Base-by-base conservation (phyloP, 495 filamentous ascomycete species). In the Penicillium pancosmium region DNA sequence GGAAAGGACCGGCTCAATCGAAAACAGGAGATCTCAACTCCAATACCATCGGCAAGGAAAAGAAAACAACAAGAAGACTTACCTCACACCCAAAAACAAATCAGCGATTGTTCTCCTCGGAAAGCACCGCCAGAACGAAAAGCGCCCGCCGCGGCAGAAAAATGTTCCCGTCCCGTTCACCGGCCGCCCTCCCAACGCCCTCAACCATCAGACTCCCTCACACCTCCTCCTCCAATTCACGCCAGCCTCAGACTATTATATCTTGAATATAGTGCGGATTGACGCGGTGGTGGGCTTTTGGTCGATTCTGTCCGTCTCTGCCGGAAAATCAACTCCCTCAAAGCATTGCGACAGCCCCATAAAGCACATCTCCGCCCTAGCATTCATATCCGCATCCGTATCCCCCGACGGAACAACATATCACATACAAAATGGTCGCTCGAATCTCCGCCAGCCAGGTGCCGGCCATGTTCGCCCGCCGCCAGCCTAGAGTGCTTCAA, bases 141-240 rank as follows among this genome's bases (percentile, higher is more conserved):
- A 48, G 57, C 64, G 51, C 52, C 63, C 31, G 66, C 76, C 73
- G 73, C 76, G 75, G 73, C 73, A 75, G 72, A 78, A 78, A 78
- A 78, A 78, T 75, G 65, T 76, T 77, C 74, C 75, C 67, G 71
- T 71, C 73, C 74, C 68, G 74, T 71, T 69, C 61, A 66, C 74
- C 76, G 74, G 76, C 76, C 76, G 55, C 71, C 68, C 68, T 72
- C 72, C 68, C 73, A 73, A 73, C 73, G 63, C 63, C 72, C 71
- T 76, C 75, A 76, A 76, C 75, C 60, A 68, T 64, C 62, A 68
- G 27, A 31, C 48, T 59, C 50, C n/a, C 35, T 57, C 43, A 47
- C 57, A 31, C 38, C 56, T 57, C 43, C 56, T 48, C 47, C 54
- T 49, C 50, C 55, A 63, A 51, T 53, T 48, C 59, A 51, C 62